phyloP scores from a whole-genome alignment of 148 eudicot species.

The Chenopodium formosanum region DNA sequence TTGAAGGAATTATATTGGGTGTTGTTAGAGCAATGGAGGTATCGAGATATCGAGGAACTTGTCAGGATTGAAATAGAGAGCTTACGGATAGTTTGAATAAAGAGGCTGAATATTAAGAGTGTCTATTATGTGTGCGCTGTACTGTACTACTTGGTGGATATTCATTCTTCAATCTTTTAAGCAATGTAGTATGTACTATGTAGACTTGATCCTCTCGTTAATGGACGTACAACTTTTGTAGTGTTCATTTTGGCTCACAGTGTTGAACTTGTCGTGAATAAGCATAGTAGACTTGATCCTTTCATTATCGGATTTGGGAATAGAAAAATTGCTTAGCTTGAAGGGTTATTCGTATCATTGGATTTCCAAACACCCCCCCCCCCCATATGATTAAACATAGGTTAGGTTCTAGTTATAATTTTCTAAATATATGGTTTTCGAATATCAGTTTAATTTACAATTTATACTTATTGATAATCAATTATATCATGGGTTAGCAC shows the following conservation, averaged over 20 bases:
- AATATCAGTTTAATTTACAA: too few relatives aligned
- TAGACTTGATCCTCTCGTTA: background rate
- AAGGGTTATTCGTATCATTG: too few relatives aligned
- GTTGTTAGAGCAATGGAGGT: background rate
- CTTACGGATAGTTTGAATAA: conserved; percentile 5
- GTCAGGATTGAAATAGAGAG: background rate
- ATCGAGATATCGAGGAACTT: background rate
- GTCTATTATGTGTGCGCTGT: background rate
- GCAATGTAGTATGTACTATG: too few relatives aligned
- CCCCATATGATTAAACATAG: too few relatives aligned
- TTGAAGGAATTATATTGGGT: conserved; percentile 27
- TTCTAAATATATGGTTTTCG: too few relatives aligned
- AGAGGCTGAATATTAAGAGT: background rate
- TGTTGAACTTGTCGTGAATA: background rate
- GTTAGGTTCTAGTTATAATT: too few relatives aligned
- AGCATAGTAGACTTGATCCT: background rate
- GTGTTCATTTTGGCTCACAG: background rate
- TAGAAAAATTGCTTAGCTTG: too few relatives aligned
- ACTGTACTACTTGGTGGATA: background rate
- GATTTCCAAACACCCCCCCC: too few relatives aligned
- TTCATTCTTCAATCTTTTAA: background rate
- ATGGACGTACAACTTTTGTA: background rate
- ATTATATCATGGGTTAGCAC: too few relatives aligned
- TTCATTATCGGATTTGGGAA: background rate
- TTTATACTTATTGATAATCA: too few relatives aligned